Conservation (phyloP, 2,329 filamentous ascomycete species). For the Aspergillus glaucus region DNA sequence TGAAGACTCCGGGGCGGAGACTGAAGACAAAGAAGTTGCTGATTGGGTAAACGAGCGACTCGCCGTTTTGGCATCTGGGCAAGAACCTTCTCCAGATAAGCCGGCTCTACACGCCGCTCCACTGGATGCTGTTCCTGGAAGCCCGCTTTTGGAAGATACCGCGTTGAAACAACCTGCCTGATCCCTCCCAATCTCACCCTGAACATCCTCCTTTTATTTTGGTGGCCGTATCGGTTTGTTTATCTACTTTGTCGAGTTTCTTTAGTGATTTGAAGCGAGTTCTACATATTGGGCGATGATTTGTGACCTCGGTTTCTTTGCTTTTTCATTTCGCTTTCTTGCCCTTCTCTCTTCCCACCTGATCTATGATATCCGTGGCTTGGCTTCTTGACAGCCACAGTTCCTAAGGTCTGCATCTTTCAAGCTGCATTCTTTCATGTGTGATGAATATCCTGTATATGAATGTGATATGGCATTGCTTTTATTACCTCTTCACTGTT, state of each 20-base stretch:
- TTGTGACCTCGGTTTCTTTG: too few relatives aligned
- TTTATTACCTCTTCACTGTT: neutral
- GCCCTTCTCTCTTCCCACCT: neutral
- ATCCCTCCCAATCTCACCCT: neutral
- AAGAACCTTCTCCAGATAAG: conserved; percentile 66
- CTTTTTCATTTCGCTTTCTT: neutral
- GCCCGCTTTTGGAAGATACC: conserved; percentile 27
- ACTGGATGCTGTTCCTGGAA: conserved; percentile 60
- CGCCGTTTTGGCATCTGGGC: conserved; percentile 49
- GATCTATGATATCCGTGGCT: neutral
- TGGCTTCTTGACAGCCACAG: neutral
- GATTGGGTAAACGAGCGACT: conserved; percentile 67
- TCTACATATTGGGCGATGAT: too few relatives aligned
- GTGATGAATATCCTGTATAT: neutral
- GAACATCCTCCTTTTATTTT: neutral
- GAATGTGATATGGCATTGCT: neutral
- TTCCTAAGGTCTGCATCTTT: neutral
- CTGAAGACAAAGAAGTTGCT: conserved; percentile 75
- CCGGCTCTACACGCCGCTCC: conserved; percentile 86
- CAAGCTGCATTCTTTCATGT: neutral
- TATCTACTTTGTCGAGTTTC: too few relatives aligned
- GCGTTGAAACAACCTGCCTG: conserved; percentile 1
- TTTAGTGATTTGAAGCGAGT: too few relatives aligned
- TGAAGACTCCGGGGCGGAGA: conserved; percentile 34
- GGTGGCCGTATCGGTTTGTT: too few relatives aligned